Base-by-base conservation (phyloP, 306 rosid genomes). In the Corylus avellana region DNA sequence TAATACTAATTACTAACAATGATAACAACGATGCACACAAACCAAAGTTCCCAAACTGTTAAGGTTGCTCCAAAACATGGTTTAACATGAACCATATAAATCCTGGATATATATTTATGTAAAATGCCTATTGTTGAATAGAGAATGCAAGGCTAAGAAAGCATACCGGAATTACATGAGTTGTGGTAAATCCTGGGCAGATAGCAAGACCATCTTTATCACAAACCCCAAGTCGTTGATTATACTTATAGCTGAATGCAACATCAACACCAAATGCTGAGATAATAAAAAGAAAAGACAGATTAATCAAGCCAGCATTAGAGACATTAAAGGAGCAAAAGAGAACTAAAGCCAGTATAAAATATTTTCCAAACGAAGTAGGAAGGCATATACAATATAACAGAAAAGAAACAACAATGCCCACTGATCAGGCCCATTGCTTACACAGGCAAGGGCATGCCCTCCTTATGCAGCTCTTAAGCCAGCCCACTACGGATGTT, bases 261-360 rank as follows among this genome's bases (percentile, higher is more conserved):
- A 96, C 94, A 79, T 95, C 99, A 82, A 95, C 97, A 49, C 97
- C 99, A 81, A 83, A 95, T 76, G 98, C 99, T 95, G 93, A 78
- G 75, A 82, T 81, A 61, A 75, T 51, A 87, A 64, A 75, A 74
- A 83, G 77, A 49, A 68, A 27, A 73, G 25, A 72, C 17, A 80
- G 39, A 81, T 69, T 67, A 59, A 51, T 66, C 72, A 63, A 50
- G 46, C n/a, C 10, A 73, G 11, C 9, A 51, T 37, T 17, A 56
- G 12, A 78, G 13, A 42, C 12, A n/a, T 62, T n/a, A 10, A 32
- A 8, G 63, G 3, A 18, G 27, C 10, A 66, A 35, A 13, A 50
- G 67, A 49, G 53, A 63, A 73, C 39, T 63, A 72, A 49, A 25
- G 3, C 56, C 51, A 57, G 55, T 7, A 46, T 18, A 22, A 70